These are phyloP conservation scores for Pochonia chlamydosporia DNA, from an alignment of 2,329 filamentous ascomycete species.

Conservation along the genomic window DNA sequence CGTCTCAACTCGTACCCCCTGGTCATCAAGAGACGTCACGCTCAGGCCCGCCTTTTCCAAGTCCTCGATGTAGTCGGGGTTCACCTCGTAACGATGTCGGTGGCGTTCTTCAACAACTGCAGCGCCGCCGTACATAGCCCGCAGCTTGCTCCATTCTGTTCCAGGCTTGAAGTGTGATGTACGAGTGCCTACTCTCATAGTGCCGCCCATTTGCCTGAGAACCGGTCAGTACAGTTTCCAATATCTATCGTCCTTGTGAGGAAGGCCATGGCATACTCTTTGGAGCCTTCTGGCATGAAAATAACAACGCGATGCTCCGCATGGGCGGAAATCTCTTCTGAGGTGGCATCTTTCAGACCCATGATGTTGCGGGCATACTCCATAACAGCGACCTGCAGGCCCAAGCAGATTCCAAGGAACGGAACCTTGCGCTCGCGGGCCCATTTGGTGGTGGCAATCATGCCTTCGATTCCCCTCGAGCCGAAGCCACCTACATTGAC, in stretches of 20 bases:
- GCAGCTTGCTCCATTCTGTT: slow-evolving; percentile 73
- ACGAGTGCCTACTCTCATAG: slow-evolving; percentile 77
- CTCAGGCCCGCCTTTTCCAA: slow-evolving; percentile 63
- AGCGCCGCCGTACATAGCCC: slow-evolving; percentile 62
- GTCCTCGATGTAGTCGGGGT: slow-evolving; percentile 66
- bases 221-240: background rate
- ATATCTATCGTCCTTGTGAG: background rate
- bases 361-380: slow-evolving; percentile 58
- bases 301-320: slow-evolving; percentile 70
- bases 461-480: slow-evolving; percentile 75
- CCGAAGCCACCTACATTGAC: slow-evolving; percentile 66
- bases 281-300: slow-evolving; percentile 76
- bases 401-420: slow-evolving; percentile 85
- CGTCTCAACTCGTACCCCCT: slow-evolving; percentile 74
- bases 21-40: slow-evolving; percentile 67
- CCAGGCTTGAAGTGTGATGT: slow-evolving; percentile 69
- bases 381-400: slow-evolving; percentile 89
- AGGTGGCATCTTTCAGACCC: slow-evolving; percentile 33
- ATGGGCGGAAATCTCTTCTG: slow-evolving; percentile 38
- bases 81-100: slow-evolving; percentile 86
- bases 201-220: slow-evolving; percentile 60
- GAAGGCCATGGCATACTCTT: slow-evolving; percentile 21
- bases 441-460: slow-evolving; percentile 84
- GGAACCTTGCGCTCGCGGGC: slow-evolving; percentile 75
- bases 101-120: slow-evolving; percentile 65